phyloP scores from a whole-genome alignment of 2,329 filamentous ascomycete genomes.

The Fusarium sp. region DNA sequence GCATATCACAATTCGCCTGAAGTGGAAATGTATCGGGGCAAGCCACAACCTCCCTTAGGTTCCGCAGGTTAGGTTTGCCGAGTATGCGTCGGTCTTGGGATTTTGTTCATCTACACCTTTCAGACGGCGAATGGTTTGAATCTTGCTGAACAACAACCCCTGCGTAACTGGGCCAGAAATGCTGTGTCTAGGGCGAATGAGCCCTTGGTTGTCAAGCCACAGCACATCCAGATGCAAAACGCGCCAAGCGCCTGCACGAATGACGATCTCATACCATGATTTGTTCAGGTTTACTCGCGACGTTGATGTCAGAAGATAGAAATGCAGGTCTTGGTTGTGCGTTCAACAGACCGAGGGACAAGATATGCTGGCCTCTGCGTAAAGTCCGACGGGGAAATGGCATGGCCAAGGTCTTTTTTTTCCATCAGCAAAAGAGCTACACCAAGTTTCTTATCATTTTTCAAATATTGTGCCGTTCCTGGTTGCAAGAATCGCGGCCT shows the following conservation, averaged over 20 bases:
- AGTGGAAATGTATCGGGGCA: constrained; percentile 21
- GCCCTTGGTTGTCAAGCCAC: background rate
- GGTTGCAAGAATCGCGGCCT: background rate
- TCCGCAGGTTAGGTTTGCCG: constrained; percentile 23
- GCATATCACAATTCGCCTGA: constrained; percentile 33
- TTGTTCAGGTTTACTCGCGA: background rate
- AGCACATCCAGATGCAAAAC: background rate
- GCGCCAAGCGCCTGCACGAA: background rate
- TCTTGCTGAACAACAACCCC: background rate
- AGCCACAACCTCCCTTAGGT: constrained; percentile 34
- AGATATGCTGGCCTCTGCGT: background rate
- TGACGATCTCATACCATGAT: background rate
- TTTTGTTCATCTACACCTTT: constrained; percentile 2
- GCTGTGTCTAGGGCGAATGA: background rate
- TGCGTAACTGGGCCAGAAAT: background rate
- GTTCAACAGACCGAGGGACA: background rate
- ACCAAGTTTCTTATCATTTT: background rate
- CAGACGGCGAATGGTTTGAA: constrained; percentile 7
- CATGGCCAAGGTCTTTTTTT: background rate
- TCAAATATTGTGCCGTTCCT: background rate
- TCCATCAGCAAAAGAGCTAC: background rate
- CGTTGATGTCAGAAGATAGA: background rate
- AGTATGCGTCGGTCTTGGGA: background rate
- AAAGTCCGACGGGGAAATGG: background rate
- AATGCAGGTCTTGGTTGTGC: background rate